phyloP scores from a whole-genome alignment of 306 rosid species.

The Cyamopsis tetragonoloba region DNA sequence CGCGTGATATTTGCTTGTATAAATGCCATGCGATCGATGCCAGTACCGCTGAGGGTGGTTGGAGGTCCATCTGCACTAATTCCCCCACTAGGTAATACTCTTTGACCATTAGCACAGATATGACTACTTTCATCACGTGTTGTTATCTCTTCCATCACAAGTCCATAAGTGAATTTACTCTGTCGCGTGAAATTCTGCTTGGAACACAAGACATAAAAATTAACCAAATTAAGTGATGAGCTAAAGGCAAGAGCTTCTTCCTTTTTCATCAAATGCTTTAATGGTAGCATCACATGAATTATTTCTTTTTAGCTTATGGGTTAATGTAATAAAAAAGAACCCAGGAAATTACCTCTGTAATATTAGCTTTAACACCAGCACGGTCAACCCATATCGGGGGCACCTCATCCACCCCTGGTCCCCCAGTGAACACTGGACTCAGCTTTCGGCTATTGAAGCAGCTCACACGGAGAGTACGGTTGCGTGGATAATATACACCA shows the following conservation, averaged over 20 bases:
- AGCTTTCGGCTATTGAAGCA: slow-evolving; percentile 91
- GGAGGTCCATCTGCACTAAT: slow-evolving; percentile 95
- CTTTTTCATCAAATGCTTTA: no score
- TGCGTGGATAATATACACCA: slow-evolving; percentile 64
- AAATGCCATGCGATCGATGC: slow-evolving; percentile 86
- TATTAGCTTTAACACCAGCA: slow-evolving; percentile 79
- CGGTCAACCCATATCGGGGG: slow-evolving; percentile 98
- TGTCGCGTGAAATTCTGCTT: slow-evolving; percentile 83
- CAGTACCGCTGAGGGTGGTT: slow-evolving; percentile 95
- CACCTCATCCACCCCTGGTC: slow-evolving; percentile 95
- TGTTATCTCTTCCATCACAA: slow-evolving; percentile 94
- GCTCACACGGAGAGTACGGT: slow-evolving; percentile 81
- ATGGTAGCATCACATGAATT: no score
- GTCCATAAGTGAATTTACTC: slow-evolving; percentile 96
- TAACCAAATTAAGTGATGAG: no score
- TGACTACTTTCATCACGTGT: slow-evolving; percentile 86
- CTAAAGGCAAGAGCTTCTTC: no score
- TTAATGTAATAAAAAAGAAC: not conserved
- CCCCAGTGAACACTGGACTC: slow-evolving; percentile 97
- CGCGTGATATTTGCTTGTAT: slow-evolving; percentile 90
- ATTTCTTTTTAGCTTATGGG: no score
- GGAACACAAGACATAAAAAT: slow-evolving; percentile 23
- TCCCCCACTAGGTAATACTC: slow-evolving; percentile 84
- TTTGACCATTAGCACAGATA: slow-evolving; percentile 71
- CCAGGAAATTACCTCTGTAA: slow-evolving; percentile 62